Percentiles rank a stretch among this genome's conserved stretches.
Conservation (phyloP, 73 alveolate genomes). For the Paramecium sexaurelia region DNA sequence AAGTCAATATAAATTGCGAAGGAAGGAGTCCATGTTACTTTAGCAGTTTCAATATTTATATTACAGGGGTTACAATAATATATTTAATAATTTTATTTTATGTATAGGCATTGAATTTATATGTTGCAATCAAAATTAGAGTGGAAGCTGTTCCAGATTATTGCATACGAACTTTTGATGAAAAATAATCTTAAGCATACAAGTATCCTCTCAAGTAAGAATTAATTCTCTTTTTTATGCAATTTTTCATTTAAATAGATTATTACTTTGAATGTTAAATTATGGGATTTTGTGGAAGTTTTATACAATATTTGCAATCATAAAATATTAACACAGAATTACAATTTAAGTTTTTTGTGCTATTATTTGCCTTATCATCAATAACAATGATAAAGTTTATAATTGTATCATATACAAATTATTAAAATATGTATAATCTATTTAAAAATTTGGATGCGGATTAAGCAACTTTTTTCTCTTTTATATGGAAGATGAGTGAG, state of each 20-base stretch:
- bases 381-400: background rate
- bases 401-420: background rate
- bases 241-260: background rate
- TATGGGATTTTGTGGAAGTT: background rate
- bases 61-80: background rate
- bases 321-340: background rate
- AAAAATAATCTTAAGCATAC: background rate
- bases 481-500: conserved; percentile 13
- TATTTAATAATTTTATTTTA: background rate
- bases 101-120: background rate
- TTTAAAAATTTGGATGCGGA: conserved; percentile 34
- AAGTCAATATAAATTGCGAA: background rate
- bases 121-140: background rate
- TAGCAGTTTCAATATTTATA: background rate
- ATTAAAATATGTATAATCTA: background rate
- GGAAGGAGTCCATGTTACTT: background rate
- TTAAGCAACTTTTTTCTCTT: conserved; percentile 11
- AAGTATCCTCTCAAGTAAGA: background rate
- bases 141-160: conserved; percentile 14
- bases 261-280: background rate
- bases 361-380: background rate
- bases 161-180: conserved; percentile 3
- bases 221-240: background rate
- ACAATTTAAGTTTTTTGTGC: background rate
- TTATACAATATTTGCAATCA: background rate